Evolutionary conservation across 108 stramenopile genomes (phyloP).

Genomic region (Seminavis robusta): DNA sequence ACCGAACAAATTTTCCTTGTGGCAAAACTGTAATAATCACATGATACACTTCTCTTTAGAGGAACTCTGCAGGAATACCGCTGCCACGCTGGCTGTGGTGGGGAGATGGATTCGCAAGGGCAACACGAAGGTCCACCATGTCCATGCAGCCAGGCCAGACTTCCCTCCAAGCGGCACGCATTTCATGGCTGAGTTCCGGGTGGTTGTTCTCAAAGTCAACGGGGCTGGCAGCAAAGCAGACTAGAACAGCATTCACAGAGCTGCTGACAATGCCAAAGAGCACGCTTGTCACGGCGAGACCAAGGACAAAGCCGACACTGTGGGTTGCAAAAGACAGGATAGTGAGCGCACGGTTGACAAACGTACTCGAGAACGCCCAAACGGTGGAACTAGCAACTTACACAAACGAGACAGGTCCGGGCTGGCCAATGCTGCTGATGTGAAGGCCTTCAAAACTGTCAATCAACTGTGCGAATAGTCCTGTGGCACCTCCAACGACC

Average conservation of each 20-base stretch:
- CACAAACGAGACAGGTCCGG: conserved; percentile 52
- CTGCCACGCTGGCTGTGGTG: too few species aligned
- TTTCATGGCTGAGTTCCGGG: conserved; percentile 73
- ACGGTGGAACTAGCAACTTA: too few species aligned
- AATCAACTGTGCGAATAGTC: conserved; percentile 60
- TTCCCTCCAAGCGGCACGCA: conserved; percentile 80
- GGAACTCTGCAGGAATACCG: too few species aligned
- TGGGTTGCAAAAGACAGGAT: neutral
- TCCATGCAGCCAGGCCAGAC: conserved; percentile 88
- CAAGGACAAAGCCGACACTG: conserved; percentile 68
- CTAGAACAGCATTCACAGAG: conserved; percentile 85
- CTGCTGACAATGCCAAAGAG: conserved; percentile 73
- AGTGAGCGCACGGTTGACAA: neutral
- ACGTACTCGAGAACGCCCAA: too few species aligned
- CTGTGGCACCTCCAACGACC: conserved; percentile 73
- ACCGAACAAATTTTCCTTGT: too few species aligned
- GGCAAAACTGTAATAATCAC: too few species aligned
- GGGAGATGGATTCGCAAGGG: too few species aligned
- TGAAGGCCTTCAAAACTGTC: conserved; percentile 46
- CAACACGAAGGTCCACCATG: conserved; percentile 44
- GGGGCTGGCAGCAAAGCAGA: conserved; percentile 87
- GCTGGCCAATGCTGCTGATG: conserved; percentile 42
- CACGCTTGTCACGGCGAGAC: conserved; percentile 66
- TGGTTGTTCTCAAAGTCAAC: conserved; percentile 82
- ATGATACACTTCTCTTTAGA: too few species aligned